phyloP scores from a whole-genome alignment of 2,329 filamentous ascomycete genomes.

The Botrytis porri region DNA sequence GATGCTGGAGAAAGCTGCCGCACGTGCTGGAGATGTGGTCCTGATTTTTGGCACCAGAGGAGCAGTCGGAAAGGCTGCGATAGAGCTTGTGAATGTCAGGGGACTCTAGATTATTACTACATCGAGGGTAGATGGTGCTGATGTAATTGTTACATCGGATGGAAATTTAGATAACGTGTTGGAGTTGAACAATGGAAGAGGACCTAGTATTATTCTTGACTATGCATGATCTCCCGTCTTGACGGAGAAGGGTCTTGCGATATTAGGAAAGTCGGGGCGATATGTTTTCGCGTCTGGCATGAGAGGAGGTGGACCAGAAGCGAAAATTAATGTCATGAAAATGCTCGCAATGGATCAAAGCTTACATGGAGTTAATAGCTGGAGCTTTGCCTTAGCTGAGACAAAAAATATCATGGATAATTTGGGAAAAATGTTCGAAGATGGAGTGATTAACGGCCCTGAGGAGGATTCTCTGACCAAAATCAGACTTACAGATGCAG shows the following conservation, averaged over 20 bases:
- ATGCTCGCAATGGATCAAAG: conserved; percentile 13
- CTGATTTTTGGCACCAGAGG: background rate
- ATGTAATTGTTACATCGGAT: background rate
- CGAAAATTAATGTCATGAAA: background rate
- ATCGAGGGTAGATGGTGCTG: background rate
- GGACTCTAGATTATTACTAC: background rate
- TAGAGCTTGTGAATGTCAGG: background rate
- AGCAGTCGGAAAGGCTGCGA: background rate
- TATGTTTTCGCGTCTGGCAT: conserved; percentile 7
- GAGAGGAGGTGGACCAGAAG: background rate
- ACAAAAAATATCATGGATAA: background rate
- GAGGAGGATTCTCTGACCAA: background rate
- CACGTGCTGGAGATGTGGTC: background rate
- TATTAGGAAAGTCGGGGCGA: background rate
- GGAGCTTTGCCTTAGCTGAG: background rate
- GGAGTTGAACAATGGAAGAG: background rate
- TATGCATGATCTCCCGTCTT: background rate
- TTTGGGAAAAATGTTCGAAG: background rate
- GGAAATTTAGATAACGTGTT: background rate
- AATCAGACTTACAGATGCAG: background rate
- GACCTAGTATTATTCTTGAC: conserved; percentile 8
- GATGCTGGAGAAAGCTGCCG: background rate
- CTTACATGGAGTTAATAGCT: conserved; percentile 11
- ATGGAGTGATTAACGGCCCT: background rate
- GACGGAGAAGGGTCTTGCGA: conserved; percentile 3